These are phyloP conservation scores for Polysphondylium violaceum DNA, from an alignment of 78 protist genomes.

Conservation along the genomic window DNA sequence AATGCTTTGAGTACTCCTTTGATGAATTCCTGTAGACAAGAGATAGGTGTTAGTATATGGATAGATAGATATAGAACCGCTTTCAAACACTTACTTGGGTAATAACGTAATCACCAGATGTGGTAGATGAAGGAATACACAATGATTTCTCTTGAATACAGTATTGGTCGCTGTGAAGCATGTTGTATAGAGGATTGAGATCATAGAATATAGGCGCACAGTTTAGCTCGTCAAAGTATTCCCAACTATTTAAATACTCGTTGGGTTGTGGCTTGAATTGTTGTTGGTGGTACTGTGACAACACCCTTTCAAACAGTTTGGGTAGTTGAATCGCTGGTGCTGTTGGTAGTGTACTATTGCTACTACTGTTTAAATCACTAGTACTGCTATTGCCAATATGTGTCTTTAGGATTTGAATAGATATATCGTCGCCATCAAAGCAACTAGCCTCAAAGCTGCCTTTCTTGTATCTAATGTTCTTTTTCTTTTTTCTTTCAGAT, in stretches of 20 bases:
- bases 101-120: too few species aligned
- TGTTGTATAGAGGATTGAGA: slow-evolving; percentile 45
- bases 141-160: slow-evolving; percentile 36
- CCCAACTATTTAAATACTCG: slow-evolving; percentile 51
- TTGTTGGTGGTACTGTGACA: background rate
- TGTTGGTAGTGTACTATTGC: background rate
- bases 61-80: too few species aligned
- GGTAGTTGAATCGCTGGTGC: background rate
- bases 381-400: background rate
- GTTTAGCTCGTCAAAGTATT: slow-evolving; percentile 62
- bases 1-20: slow-evolving; percentile 22
- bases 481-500: background rate
- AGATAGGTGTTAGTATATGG: too few species aligned
- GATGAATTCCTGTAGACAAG: slow-evolving; percentile 19
- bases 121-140: too few species aligned
- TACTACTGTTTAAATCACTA: too few species aligned
- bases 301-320: slow-evolving; percentile 40
- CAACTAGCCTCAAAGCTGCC: slow-evolving; percentile 17
- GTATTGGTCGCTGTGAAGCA: slow-evolving; percentile 17
- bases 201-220: slow-evolving; percentile 57
- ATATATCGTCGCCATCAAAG: slow-evolving; percentile 66
- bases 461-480: background rate
- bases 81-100: too few species aligned
- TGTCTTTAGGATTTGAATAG: slow-evolving; percentile 20
- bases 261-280: slow-evolving; percentile 68